phyloP scores from a whole-genome alignment of 176 grass and related monocot genomes.

The Juncus effusus region DNA sequence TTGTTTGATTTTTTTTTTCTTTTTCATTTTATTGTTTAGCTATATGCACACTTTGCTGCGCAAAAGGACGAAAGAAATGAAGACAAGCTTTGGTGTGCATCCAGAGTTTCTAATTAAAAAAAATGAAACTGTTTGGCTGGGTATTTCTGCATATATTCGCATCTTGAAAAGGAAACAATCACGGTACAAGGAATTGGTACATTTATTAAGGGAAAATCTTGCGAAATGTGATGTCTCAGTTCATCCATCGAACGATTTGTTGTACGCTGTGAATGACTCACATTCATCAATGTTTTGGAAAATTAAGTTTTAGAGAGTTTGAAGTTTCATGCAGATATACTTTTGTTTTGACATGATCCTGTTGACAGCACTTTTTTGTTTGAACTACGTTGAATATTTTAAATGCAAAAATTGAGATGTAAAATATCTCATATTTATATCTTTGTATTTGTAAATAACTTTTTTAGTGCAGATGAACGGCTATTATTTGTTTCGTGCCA shows the following conservation, averaged over 20 bases:
- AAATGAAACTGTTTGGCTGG: slow-evolving; percentile 69
- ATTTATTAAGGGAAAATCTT: slow-evolving; percentile 44
- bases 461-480: too few relatives aligned
- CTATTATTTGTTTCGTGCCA: too few relatives aligned
- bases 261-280: slow-evolving; percentile 66
- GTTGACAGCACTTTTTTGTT: too few relatives aligned
- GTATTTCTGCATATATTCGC: slow-evolving; percentile 52
- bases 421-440: too few relatives aligned
- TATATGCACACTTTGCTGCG: slow-evolving; percentile 67
- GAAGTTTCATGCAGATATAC: too few relatives aligned
- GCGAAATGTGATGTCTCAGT: slow-evolving; percentile 28
- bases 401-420: too few relatives aligned
- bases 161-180: slow-evolving; percentile 78
- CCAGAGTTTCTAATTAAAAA: slow-evolving; percentile 45
- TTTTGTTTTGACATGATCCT: too few relatives aligned
- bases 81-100: slow-evolving; percentile 29
- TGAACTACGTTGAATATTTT: too few relatives aligned
- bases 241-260: slow-evolving; percentile 20
- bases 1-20: slow-evolving; percentile 2
- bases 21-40: slow-evolving; percentile 33
- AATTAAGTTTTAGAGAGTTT: slow-evolving; percentile 59
- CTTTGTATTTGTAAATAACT: too few relatives aligned
- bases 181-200: slow-evolving; percentile 50
- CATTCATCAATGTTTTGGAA: slow-evolving; percentile 83
- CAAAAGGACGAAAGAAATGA: slow-evolving; percentile 37